Conservation (phyloP, 106 monocot genomes). For the Acorus gramineus region DNA sequence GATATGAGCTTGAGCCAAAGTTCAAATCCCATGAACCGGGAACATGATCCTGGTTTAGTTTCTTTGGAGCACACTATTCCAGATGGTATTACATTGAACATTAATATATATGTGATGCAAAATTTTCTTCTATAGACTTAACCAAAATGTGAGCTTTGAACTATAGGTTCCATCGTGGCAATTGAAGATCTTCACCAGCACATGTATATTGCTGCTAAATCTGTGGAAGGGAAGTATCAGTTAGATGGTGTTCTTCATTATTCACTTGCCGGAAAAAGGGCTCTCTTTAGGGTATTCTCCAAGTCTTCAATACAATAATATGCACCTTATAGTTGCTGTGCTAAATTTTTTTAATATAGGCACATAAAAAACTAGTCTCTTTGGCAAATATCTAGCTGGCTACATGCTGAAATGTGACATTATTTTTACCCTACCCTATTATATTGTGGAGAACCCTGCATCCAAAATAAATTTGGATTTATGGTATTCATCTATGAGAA, state of each 20-base stretch:
- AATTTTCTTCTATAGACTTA: neutral
- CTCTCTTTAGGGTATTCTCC: constrained; percentile 63
- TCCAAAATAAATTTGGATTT: too few relatives aligned
- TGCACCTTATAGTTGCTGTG: neutral
- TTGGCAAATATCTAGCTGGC: too few relatives aligned
- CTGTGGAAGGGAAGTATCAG: constrained; percentile 25
- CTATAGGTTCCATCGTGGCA: constrained; percentile 71
- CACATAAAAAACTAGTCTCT: too few relatives aligned
- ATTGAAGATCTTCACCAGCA: constrained; percentile 77
- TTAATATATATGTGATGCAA: neutral
- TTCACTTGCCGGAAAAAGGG: constrained; percentile 60
- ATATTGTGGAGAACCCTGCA: too few relatives aligned
- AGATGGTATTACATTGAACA: constrained; percentile 50
- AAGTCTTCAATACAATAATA: neutral
- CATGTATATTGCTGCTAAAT: constrained; percentile 67
- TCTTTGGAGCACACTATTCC: constrained; percentile 20
- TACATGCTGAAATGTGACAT: too few relatives aligned
- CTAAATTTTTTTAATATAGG: neutral
- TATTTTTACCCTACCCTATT: too few relatives aligned
- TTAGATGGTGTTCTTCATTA: constrained; percentile 66
- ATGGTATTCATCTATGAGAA: too few relatives aligned
- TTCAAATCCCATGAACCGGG: constrained; percentile 9
- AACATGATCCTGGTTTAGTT: constrained; percentile 11
- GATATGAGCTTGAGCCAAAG: constrained; percentile 11
- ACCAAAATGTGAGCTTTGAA: constrained; percentile 3